phyloP scores from a whole-genome alignment of 225 moss, liverwort and hornwort genomes.

The Asterella californica region DNA sequence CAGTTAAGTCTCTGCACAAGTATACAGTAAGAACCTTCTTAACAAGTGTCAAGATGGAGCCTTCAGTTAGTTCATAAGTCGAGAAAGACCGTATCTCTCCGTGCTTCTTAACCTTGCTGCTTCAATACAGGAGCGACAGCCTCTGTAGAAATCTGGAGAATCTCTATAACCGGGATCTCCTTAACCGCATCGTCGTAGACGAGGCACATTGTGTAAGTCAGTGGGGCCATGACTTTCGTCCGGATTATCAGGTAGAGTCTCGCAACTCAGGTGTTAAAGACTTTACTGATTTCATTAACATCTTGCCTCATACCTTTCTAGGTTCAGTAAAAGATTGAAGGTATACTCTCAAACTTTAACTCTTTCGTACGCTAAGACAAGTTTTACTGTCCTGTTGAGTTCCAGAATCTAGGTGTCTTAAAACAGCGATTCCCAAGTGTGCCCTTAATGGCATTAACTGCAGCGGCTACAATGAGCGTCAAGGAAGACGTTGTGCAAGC shows the following conservation, averaged over 20 bases:
- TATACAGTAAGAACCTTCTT: background rate
- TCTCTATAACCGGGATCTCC: slow-evolving; percentile 70
- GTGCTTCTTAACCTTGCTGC: background rate
- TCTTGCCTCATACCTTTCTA: background rate
- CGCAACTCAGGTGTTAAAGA: background rate
- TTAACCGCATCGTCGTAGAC: slow-evolving; percentile 85
- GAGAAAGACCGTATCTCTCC: no score
- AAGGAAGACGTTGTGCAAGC: slow-evolving; percentile 99
- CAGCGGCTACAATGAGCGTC: slow-evolving; percentile 89
- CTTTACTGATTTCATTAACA: background rate
- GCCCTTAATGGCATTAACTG: slow-evolving; percentile 89
- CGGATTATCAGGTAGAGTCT: slow-evolving; percentile 86
- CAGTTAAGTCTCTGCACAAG: background rate
- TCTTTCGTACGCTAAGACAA: no score
- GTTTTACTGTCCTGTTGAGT: background rate
- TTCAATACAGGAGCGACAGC: slow-evolving; percentile 70
- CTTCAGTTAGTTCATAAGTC: no score
- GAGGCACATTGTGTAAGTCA: slow-evolving; percentile 99
- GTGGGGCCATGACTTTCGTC: slow-evolving; percentile 99
- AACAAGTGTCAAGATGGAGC: background rate
- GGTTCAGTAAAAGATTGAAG: background rate
- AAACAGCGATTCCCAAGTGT: slow-evolving; percentile 90
- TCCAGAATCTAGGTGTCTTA: slow-evolving; percentile 87
- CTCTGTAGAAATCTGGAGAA: slow-evolving; percentile 82
- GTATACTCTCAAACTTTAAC: no score